Conservation (phyloP, 2,329 filamentous ascomycete genomes). For the Colletotrichum theobromicola region DNA sequence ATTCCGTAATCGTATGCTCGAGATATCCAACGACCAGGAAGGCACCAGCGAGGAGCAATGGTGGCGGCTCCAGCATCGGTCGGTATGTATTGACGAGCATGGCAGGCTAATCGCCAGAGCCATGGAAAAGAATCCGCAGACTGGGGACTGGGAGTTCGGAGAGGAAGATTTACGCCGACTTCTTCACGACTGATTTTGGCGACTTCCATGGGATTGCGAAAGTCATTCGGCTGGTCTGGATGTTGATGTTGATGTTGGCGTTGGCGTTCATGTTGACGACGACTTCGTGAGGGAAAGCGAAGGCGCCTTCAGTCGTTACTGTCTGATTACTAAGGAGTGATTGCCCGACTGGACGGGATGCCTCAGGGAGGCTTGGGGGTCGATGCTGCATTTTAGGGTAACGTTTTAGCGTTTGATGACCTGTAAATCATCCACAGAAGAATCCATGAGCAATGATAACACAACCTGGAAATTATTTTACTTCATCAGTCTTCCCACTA, state of each 20-base stretch:
- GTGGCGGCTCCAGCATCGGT: slow-evolving; percentile 19
- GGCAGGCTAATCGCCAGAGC: slow-evolving; percentile 1
- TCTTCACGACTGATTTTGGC: not conserved
- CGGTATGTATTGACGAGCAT: slow-evolving; percentile 8
- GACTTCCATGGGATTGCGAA: not conserved
- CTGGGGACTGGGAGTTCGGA: slow-evolving; percentile 6
- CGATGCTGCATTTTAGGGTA: not conserved
- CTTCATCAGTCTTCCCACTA: not conserved
- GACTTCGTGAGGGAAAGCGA: too few relatives aligned
- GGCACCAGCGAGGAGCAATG: slow-evolving; percentile 25
- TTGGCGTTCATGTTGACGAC: not conserved
- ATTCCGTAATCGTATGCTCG: slow-evolving; percentile 19
- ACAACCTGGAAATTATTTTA: not conserved
- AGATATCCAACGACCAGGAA: slow-evolving; percentile 25
- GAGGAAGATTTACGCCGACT: not conserved
- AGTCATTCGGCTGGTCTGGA: not conserved
- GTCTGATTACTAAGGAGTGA: not conserved
- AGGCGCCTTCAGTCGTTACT: not conserved
- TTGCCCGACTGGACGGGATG: not conserved
- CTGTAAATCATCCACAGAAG: not conserved
- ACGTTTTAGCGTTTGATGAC: not conserved
- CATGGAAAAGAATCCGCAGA: slow-evolving; percentile 4
- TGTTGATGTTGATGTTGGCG: not conserved
- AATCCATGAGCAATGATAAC: not conserved
- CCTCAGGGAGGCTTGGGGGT: not conserved